Percentiles rank a stretch among this genome's conserved stretches.
phyloP scores from a whole-genome alignment of 345 rosid genomes.

The Acer yangbiense region DNA sequence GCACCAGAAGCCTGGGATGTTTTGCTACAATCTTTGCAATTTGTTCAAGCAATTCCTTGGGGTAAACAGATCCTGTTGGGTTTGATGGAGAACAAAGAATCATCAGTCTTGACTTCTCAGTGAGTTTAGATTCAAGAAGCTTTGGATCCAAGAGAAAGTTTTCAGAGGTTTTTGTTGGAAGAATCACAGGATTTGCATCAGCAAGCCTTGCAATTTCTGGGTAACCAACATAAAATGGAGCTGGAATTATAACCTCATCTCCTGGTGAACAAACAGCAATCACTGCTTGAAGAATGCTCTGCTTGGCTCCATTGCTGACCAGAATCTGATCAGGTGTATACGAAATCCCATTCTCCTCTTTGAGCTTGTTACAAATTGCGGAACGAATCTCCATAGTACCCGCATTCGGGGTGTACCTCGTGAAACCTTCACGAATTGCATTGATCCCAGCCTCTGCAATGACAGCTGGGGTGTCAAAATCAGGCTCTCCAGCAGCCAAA shows the following conservation, averaged over 20 bases:
- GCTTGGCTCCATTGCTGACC: conserved; percentile 98
- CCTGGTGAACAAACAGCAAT: conserved; percentile 94
- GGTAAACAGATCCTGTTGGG: conserved; percentile 98
- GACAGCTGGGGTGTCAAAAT: conserved; percentile 80
- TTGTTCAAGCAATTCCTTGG: conserved; percentile 83
- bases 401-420: conserved; percentile 86
- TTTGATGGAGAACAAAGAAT: conserved; percentile 96
- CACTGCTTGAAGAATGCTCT: conserved; percentile 73
- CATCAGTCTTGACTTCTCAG: conserved; percentile 82
- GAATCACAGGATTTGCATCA: conserved; percentile 89
- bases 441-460: conserved; percentile 91
- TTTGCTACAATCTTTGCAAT: conserved; percentile 82
- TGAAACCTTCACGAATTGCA: conserved; percentile 88
- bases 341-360: conserved; percentile 86
- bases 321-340: conserved; percentile 83
- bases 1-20: conserved; percentile 96
- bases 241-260: conserved; percentile 98
- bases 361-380: conserved; percentile 82
- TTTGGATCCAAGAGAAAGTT: conserved; percentile 88
- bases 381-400: conserved; percentile 81
- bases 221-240: conserved; percentile 97
- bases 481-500: conserved; percentile 98
- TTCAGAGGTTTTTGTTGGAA: conserved; percentile 80
- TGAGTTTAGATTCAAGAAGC: conserved; percentile 68
- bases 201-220: conserved; percentile 95